Percentiles rank a stretch among this genome's conserved stretches.
Conservation (phyloP, 352 stramenopile genomes). For the Globisporangium acanthophoron region DNA sequence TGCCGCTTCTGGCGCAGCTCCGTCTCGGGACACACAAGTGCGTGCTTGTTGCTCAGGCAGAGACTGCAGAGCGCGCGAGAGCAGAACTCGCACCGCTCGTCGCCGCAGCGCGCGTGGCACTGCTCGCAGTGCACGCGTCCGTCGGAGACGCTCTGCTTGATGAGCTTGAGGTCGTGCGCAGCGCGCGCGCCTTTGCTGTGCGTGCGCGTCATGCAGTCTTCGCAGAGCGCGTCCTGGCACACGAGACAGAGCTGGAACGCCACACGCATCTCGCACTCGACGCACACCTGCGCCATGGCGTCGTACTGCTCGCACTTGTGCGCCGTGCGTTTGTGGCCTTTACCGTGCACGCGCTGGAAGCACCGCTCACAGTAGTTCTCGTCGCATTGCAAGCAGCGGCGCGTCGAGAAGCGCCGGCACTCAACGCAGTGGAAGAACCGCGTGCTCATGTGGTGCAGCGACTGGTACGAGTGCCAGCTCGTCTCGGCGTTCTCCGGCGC, state of each 20-base stretch:
- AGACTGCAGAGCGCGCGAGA: slow-evolving; percentile 42
- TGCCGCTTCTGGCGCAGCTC: slow-evolving; percentile 42
- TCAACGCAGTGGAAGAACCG: slow-evolving; percentile 66
- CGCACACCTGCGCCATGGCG: slow-evolving; percentile 45
- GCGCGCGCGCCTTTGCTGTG: slow-evolving; percentile 41
- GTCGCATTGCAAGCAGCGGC: slow-evolving; percentile 62
- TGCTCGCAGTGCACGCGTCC: slow-evolving; percentile 57
- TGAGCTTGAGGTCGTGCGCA: slow-evolving; percentile 34
- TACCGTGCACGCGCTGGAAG: slow-evolving; percentile 61
- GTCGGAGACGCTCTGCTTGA: slow-evolving; percentile 30
- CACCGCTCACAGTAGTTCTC: slow-evolving; percentile 81
- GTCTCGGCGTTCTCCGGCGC: slow-evolving; percentile 20
- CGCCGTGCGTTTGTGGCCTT: slow-evolving; percentile 42
- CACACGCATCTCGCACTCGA: slow-evolving; percentile 68
- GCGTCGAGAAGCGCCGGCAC: slow-evolving; percentile 52
- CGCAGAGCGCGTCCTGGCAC: slow-evolving; percentile 65
- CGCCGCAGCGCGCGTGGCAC: slow-evolving; percentile 42
- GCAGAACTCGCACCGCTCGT: slow-evolving; percentile 56
- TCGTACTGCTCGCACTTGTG: slow-evolving; percentile 63
- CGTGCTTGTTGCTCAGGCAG: slow-evolving; percentile 46
- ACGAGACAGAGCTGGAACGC: slow-evolving; percentile 59
- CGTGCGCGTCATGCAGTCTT: slow-evolving; percentile 52
- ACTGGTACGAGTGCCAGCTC: slow-evolving; percentile 58
- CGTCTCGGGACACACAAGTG: slow-evolving; percentile 53
- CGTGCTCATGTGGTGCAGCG: slow-evolving; percentile 30